Evolutionary conservation across 768 basidiomycete species (phyloP).

Genomic region (Leccinum barrowsii): DNA sequence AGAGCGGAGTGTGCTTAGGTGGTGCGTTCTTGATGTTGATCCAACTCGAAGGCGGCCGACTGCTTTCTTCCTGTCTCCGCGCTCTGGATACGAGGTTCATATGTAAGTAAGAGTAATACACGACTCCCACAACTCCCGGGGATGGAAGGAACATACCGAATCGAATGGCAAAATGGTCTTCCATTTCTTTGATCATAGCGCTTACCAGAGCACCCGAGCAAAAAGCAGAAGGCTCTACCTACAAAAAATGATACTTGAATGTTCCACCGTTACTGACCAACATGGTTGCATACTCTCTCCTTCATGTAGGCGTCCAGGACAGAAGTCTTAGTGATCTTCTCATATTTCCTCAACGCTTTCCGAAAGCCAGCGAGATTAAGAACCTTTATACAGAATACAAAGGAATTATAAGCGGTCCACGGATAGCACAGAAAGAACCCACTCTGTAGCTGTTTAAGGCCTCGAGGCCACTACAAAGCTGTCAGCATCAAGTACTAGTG

Average conservation of each 20-base stretch:
- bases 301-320: conserved; percentile 76
- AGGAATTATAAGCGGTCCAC: neutral
- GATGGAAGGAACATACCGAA: conserved; percentile 57
- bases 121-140: neutral
- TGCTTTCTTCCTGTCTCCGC: conserved; percentile 80
- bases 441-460: conserved; percentile 88
- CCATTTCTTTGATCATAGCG: conserved; percentile 69
- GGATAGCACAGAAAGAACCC: neutral
- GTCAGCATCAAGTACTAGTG: conserved; percentile 13
- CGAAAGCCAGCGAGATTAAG: conserved; percentile 89
- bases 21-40: conserved; percentile 51
- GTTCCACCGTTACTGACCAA: neutral
- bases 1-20: conserved; percentile 70
- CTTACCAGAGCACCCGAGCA: conserved; percentile 58
- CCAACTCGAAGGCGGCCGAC: conserved; percentile 59
- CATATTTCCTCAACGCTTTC: conserved; percentile 83
- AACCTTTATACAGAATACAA: conserved; percentile 43
- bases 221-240: conserved; percentile 71
- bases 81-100: conserved; percentile 32
- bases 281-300: conserved; percentile 53
- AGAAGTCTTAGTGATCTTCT: conserved; percentile 70
- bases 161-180: conserved; percentile 67
- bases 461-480: conserved; percentile 60
- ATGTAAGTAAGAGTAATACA: neutral
- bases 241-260: neutral